Conservation (phyloP, 371 early-diverging fungal species). For the Actinomortierella ambigua region DNA sequence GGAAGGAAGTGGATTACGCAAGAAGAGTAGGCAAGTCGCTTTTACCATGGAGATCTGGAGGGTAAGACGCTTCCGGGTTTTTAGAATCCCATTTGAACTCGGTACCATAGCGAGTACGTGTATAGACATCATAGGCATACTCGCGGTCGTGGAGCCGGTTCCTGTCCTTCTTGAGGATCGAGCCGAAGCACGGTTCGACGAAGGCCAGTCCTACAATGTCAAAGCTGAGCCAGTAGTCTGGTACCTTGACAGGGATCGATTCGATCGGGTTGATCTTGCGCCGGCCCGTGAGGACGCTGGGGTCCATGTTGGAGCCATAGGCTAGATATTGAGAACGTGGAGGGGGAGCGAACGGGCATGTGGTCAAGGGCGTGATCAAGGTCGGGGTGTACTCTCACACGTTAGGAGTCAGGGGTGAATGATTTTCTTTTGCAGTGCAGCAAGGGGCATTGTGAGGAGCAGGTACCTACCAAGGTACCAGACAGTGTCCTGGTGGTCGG, state of each 20-base stretch:
- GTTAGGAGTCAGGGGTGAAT: too few relatives aligned
- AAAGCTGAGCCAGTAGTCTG: slow-evolving; percentile 53
- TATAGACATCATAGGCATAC: slow-evolving; percentile 21
- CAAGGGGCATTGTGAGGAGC: too few relatives aligned
- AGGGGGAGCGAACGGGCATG: too few relatives aligned
- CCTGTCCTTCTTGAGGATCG: slow-evolving; percentile 38
- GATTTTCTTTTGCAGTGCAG: too few relatives aligned
- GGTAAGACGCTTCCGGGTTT: slow-evolving; percentile 17
- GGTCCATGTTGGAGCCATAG: slow-evolving; percentile 57
- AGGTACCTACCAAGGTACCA: slow-evolving; percentile 20
- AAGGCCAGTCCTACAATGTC: slow-evolving; percentile 53
- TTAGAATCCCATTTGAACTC: slow-evolving; percentile 25
- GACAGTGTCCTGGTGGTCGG: slow-evolving; percentile 7
- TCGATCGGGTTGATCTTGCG: slow-evolving; percentile 51
- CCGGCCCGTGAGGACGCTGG: slow-evolving; percentile 51
- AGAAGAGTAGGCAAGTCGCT: too few relatives aligned
- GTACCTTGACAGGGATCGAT: slow-evolving; percentile 46
- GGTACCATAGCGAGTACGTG: slow-evolving; percentile 14
- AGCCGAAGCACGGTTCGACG: slow-evolving; percentile 57
- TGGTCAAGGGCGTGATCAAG: too few relatives aligned
- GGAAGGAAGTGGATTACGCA: too few relatives aligned
- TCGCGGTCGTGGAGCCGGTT: slow-evolving; percentile 11
- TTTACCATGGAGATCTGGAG: slow-evolving; percentile 25
- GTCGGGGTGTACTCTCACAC: too few relatives aligned
- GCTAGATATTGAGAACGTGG: slow-evolving; percentile 19